A percentile compares a stretch with the other conserved stretches of the same genome.
Conservation (phyloP, 208 protist genomes). For the Porcisia deanei region DNA sequence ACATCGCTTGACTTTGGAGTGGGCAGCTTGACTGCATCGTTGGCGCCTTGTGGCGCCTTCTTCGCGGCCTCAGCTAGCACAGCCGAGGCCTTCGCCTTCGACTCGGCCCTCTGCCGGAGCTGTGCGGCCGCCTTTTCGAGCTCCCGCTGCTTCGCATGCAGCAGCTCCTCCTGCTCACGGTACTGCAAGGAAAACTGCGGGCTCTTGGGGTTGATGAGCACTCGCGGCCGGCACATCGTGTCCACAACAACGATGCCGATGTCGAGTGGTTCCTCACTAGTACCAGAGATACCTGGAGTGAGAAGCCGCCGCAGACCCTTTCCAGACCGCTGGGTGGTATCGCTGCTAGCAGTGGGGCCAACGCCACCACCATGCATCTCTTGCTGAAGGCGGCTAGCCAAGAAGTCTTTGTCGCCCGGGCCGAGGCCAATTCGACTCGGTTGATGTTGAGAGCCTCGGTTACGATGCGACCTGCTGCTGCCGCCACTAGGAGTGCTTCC, state of each 20-base stretch:
- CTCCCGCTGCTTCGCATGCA: slow-evolving; percentile 28
- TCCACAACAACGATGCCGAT: slow-evolving; percentile 68
- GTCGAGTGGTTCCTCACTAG: slow-evolving; percentile 22
- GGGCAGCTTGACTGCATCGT: not conserved
- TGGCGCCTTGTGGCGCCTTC: not conserved
- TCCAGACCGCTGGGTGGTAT: not conserved
- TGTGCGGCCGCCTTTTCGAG: slow-evolving; percentile 15
- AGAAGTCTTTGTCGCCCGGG: slow-evolving; percentile 52
- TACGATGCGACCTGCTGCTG: slow-evolving; percentile 1
- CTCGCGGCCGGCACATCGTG: slow-evolving; percentile 46
- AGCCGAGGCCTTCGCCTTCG: slow-evolving; percentile 8
- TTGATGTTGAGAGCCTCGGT: slow-evolving; percentile 18
- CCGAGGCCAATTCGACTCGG: slow-evolving; percentile 44
- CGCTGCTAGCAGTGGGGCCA: not conserved
- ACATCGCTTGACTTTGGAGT: slow-evolving; percentile 19
- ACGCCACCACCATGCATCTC: slow-evolving; percentile 32
- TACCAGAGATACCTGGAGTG: not conserved
- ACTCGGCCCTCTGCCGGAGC: slow-evolving; percentile 9
- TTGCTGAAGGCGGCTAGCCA: slow-evolving; percentile 31
- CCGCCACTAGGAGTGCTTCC: slow-evolving; percentile 3
- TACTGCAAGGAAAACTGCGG: slow-evolving; percentile 37
- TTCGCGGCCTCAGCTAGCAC: slow-evolving; percentile 3
- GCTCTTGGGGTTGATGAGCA: slow-evolving; percentile 45
- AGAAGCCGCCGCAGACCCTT: not conserved
- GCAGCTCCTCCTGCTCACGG: slow-evolving; percentile 24